phyloP scores from a whole-genome alignment of 176 grass and related monocot genomes.

The Panicum miliaceum region DNA sequence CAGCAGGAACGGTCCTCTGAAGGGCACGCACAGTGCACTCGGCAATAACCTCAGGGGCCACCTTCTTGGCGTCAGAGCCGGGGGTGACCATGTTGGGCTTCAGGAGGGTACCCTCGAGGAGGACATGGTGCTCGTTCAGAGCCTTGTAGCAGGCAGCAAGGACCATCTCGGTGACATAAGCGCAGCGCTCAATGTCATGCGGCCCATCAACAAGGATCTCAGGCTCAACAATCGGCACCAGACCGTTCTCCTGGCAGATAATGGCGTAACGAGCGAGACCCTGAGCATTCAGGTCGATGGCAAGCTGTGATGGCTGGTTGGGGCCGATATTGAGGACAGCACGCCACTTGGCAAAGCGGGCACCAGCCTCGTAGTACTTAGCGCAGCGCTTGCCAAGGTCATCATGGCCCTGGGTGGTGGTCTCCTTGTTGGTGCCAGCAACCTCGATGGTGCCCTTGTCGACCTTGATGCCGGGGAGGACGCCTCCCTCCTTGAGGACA shows the following conservation, averaged over 20 bases:
- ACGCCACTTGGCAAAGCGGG: slow-evolving; percentile 93
- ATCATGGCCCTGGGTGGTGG: slow-evolving; percentile 84
- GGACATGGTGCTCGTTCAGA: slow-evolving; percentile 77
- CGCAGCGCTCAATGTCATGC: slow-evolving; percentile 76
- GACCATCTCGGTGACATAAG: slow-evolving; percentile 62
- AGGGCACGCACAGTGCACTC: slow-evolving; percentile 80
- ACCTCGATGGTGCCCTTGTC: slow-evolving; percentile 79
- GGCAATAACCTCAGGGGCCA: slow-evolving; percentile 73
- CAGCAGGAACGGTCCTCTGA: slow-evolving; percentile 86
- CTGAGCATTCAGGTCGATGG: slow-evolving; percentile 81
- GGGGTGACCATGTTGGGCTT: slow-evolving; percentile 97
- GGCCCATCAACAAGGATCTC: slow-evolving; percentile 81
- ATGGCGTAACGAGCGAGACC: slow-evolving; percentile 84
- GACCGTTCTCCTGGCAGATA: slow-evolving; percentile 87
- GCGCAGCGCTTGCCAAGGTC: slow-evolving; percentile 86
- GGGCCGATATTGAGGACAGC: slow-evolving; percentile 79
- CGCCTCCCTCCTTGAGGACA: slow-evolving; percentile 66
- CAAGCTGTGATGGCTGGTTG: slow-evolving; percentile 71
- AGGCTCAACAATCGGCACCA: slow-evolving; percentile 87
- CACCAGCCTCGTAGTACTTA: slow-evolving; percentile 83
- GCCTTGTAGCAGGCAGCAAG: slow-evolving; percentile 95
- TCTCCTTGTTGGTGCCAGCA: slow-evolving; percentile 72
- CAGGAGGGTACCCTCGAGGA: slow-evolving; percentile 78
- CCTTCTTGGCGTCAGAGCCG: slow-evolving; percentile 78
- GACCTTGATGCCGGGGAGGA: slow-evolving; percentile 80